These are phyloP conservation scores for Camelina hispida DNA, from an alignment of 345 rosid genomes.

Conservation along the genomic window DNA sequence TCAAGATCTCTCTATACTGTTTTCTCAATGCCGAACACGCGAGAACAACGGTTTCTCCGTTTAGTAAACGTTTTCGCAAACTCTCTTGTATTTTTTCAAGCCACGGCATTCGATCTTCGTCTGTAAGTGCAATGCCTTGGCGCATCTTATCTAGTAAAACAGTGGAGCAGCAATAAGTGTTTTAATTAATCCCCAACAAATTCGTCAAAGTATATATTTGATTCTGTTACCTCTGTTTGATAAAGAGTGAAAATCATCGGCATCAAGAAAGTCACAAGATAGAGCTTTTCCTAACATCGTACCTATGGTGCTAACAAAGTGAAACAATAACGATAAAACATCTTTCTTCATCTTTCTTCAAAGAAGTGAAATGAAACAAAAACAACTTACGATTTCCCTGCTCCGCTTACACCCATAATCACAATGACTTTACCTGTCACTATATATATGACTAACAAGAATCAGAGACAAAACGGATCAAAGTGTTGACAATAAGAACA, in stretches of 20 bases:
- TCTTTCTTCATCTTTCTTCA: not conserved
- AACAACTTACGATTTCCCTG: slow-evolving; percentile 73
- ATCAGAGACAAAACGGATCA: not conserved
- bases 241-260: slow-evolving; percentile 80
- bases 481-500: slow-evolving; percentile 2
- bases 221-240: slow-evolving; percentile 68
- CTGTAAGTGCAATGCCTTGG: slow-evolving; percentile 71
- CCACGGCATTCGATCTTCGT: slow-evolving; percentile 91
- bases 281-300: slow-evolving; percentile 59
- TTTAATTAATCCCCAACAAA: too few species aligned
- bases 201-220: not conserved
- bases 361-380: not conserved
- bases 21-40: slow-evolving; percentile 79
- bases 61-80: slow-evolving; percentile 47
- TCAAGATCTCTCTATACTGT: slow-evolving; percentile 72
- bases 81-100: slow-evolving; percentile 56
- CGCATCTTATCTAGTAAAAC: slow-evolving; percentile 68
- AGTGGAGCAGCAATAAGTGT: too few species aligned
- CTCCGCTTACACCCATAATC: slow-evolving; percentile 80
- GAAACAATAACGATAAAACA: not conserved
- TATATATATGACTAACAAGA: not conserved
- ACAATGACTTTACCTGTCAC: slow-evolving; percentile 55
- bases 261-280: slow-evolving; percentile 72
- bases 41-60: slow-evolving; percentile 55
- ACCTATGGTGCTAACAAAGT: slow-evolving; percentile 67